These are phyloP conservation scores for Yarrowia sp. DNA, from an alignment of 805 yeast species.

Conservation along the genomic window DNA sequence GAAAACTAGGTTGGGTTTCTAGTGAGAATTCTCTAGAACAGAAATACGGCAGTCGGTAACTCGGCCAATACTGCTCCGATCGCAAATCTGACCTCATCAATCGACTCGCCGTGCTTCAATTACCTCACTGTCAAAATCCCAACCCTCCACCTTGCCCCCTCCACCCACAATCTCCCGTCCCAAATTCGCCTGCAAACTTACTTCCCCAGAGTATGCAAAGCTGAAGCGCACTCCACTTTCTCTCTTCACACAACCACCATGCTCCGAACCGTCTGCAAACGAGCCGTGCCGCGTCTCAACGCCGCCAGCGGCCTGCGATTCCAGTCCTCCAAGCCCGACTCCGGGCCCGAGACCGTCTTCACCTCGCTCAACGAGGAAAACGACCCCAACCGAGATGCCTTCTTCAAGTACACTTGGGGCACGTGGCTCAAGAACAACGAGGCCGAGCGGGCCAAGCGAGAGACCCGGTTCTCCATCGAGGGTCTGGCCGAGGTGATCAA, in stretches of 20 bases:
- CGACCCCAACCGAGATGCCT: constrained; percentile 34
- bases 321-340: constrained; percentile 7
- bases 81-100: background rate
- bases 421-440: constrained; percentile 84
- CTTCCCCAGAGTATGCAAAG: background rate
- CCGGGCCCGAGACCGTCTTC: constrained; percentile 23
- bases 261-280: constrained; percentile 4
- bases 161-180: background rate
- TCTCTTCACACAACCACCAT: background rate
- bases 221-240: background rate
- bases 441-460: constrained; percentile 68
- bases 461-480: constrained; percentile 74
- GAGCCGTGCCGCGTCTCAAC: constrained; percentile 2
- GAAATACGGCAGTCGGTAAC: background rate
- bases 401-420: constrained; percentile 92
- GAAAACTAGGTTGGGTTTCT: background rate
- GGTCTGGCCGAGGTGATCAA: constrained; percentile 53
- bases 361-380: constrained; percentile 25
- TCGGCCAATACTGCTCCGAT: background rate
- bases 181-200: background rate
- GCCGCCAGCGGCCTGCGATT: constrained; percentile 4
- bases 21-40: constrained; percentile 8
- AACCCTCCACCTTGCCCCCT: background rate
- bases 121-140: background rate
- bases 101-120: background rate